Evolutionary conservation across 345 rosid species (phyloP), one percentile per base, ranked within the genome.

Genomic region (Crucihimalaya himalaica): DNA sequence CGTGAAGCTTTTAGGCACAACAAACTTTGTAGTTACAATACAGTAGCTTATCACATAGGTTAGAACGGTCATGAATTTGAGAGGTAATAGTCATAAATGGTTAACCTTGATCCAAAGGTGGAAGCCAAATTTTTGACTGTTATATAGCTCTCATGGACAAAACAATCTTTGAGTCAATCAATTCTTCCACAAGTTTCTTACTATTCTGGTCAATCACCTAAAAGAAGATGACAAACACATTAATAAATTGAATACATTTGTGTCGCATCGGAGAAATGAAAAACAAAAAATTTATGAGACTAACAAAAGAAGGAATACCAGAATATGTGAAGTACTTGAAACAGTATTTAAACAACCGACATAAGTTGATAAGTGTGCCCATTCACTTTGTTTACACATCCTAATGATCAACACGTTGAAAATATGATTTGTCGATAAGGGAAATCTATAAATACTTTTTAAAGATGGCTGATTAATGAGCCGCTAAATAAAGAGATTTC

Each of bases 341-440:
- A 97, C 98, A 66, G 84, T 86, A 71, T 87, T 87, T 81, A 91
- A 84, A 74, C 98, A 97, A 62, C 88, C 84, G 50, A 88, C 96
- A 72, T 94, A 91, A 20, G 94, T 82, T 43, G 97, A 87, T 80
- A 89, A 82, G 66, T 88, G 90, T 66, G 90, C 87, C 98, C 98
- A 94, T 78, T 94, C 98, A 81, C 97, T 89, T 65, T 91, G 88
- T 78, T 91, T 94, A 55, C 91, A 91, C 79, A 89, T 85, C 98
- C 98, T 89, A 83, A 96, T 94, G 72, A 48, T 27, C 46, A 45
- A 72, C 20, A 66, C 28, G 47, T 18, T 54, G 60, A 25, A 50
- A 74, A 21, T 16, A 16, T 43, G n/a, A n/a, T n/a, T n/a, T n/a
- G n/a, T n/a, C n/a, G n/a, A n/a, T n/a, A n/a, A n/a, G n/a, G n/a